Evolutionary conservation across 2,329 filamentous ascomycete genomes (phyloP).

Genomic region (Ilyonectria sp.): DNA sequence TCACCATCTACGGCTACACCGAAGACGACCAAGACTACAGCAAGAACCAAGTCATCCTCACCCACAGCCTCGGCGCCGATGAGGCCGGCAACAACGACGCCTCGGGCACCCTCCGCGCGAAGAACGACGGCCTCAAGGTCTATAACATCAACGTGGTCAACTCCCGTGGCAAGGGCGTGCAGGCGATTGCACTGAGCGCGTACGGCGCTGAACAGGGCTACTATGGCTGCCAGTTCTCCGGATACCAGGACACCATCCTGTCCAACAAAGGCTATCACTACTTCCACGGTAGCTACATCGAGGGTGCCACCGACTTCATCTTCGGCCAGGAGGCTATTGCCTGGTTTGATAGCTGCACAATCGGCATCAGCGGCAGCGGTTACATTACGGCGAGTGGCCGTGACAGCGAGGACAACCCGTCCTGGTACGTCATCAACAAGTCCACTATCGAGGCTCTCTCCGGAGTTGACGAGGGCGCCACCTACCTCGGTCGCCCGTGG

Average conservation of each 20-base stretch:
- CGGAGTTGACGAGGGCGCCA: conserved; percentile 49
- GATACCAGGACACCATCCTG: conserved; percentile 66
- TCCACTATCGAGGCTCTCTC: conserved; percentile 52
- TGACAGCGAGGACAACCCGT: conserved; percentile 51
- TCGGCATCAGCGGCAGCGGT: conserved; percentile 52
- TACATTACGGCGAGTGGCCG: conserved; percentile 62
- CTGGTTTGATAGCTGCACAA: conserved; percentile 60
- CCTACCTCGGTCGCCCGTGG: conserved; percentile 65
- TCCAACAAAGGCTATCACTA: conserved; percentile 63
- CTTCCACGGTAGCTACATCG: conserved; percentile 60
- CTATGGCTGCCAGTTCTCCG: conserved; percentile 62
- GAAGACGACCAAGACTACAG: conserved; percentile 65
- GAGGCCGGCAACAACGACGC: conserved; percentile 66
- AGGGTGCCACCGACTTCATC: conserved; percentile 62
- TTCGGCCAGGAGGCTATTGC: conserved; percentile 56
- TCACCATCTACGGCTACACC: conserved; percentile 74
- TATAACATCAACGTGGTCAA: conserved; percentile 73
- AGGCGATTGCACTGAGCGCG: conserved; percentile 59
- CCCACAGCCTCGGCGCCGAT: conserved; percentile 54
- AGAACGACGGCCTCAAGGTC: conserved; percentile 66
- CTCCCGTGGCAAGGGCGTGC: conserved; percentile 59
- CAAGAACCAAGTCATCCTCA: conserved; percentile 70
- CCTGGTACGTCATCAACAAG: conserved; percentile 62
- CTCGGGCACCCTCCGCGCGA: conserved; percentile 61
- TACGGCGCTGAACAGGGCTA: conserved; percentile 57